Conservation (phyloP, 192 early-diverging fungal genomes). For the Phlyctochytrium bullatum region DNA sequence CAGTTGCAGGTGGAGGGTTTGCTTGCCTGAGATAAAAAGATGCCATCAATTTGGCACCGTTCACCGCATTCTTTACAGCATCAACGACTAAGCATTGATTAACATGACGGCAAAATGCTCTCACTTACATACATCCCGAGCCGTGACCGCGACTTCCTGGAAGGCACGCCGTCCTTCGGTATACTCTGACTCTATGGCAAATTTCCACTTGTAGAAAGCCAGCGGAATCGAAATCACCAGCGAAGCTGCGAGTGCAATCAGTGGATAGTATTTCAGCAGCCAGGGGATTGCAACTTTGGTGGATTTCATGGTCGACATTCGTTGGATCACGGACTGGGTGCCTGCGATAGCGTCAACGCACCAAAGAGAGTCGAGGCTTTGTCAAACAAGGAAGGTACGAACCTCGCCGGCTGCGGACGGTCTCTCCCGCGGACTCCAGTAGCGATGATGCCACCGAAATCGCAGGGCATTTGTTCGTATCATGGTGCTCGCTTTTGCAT, state of each 20-base stretch:
- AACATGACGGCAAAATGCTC: background rate
- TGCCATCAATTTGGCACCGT: background rate
- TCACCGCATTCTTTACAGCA: background rate
- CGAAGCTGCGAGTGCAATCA: background rate
- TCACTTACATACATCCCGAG: background rate
- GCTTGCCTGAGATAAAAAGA: background rate
- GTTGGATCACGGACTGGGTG: too few relatives aligned
- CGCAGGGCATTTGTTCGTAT: too few relatives aligned
- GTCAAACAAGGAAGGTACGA: too few relatives aligned
- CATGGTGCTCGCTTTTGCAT: too few relatives aligned
- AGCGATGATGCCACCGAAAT: too few relatives aligned
- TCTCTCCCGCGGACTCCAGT: too few relatives aligned
- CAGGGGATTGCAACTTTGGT: background rate
- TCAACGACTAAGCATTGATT: background rate
- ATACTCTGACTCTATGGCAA: background rate
- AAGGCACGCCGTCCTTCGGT: background rate
- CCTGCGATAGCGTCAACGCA: too few relatives aligned
- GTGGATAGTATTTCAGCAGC: background rate
- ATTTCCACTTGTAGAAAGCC: conserved; percentile 6
- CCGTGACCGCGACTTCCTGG: background rate
- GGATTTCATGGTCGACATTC: too few relatives aligned
- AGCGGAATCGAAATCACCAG: background rate
- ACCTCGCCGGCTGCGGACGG: too few relatives aligned
- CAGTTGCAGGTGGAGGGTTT: too few relatives aligned
- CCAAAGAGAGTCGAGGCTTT: too few relatives aligned